Conservation (phyloP, 2,329 filamentous ascomycete genomes). For the Onygenales sp. region DNA sequence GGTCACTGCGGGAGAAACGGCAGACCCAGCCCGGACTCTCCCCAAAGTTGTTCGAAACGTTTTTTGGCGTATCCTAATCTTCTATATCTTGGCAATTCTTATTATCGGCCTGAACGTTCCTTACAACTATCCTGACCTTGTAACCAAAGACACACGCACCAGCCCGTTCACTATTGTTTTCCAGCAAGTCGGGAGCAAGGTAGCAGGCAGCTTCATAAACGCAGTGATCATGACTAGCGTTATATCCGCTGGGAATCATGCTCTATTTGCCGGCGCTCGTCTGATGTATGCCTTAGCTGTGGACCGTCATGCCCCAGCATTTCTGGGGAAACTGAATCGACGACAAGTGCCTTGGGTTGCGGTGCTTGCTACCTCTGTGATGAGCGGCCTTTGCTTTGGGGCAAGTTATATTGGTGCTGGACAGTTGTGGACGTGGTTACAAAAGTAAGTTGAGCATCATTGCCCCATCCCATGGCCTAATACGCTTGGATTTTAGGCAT, state of each 20-base stretch:
- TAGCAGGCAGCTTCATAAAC: constrained; percentile 51
- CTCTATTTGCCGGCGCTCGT: constrained; percentile 47
- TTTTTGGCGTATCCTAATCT: constrained; percentile 53
- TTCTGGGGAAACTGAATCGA: constrained; percentile 44
- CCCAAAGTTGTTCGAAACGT: constrained; percentile 57
- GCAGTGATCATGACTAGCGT: constrained; percentile 52
- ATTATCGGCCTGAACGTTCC: constrained; percentile 52
- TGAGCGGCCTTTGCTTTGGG: constrained; percentile 53
- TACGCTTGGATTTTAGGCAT: too few relatives aligned
- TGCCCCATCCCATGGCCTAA: not conserved
- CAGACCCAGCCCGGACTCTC: constrained; percentile 50
- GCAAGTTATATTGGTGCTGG: constrained; percentile 57
- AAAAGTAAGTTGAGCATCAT: constrained; percentile 41
- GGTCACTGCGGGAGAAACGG: constrained; percentile 58
- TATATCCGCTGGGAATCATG: constrained; percentile 51
- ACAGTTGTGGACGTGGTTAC: constrained; percentile 57
- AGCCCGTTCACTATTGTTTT: constrained; percentile 56
- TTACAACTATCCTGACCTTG: constrained; percentile 42
- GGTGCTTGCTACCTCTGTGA: constrained; percentile 44
- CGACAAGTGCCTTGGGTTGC: constrained; percentile 46
- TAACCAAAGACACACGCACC: constrained; percentile 35
- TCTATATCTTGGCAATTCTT: constrained; percentile 44
- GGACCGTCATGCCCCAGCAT: constrained; percentile 46
- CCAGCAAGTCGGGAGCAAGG: constrained; percentile 45
- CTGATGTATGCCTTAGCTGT: constrained; percentile 49